Percentiles rank a stretch among this genome's conserved stretches.
Conservation (phyloP, 2,329 filamentous ascomycete genomes). For the Colletotrichum sp. region DNA sequence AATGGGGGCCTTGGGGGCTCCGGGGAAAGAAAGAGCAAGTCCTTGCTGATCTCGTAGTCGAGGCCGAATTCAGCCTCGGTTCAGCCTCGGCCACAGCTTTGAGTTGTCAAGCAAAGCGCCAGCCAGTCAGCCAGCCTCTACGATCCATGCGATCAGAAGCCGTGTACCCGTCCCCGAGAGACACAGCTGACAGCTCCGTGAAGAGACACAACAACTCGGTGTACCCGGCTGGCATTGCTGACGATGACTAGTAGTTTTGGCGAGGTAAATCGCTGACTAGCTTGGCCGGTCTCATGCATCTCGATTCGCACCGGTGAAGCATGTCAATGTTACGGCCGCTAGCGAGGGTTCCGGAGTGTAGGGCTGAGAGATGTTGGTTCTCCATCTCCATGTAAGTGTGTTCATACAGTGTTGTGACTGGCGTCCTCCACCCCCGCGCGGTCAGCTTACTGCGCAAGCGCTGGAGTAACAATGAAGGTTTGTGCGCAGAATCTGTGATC, state of each 20-base stretch:
- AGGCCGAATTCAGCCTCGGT: not conserved
- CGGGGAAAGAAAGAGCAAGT: not conserved
- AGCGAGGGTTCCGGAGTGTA: not conserved
- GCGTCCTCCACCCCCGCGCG: not conserved
- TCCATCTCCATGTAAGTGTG: not conserved
- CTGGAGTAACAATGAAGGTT: not conserved
- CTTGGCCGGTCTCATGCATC: not conserved
- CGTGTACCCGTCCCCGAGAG: not conserved
- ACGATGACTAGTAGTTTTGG: not conserved
- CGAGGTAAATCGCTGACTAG: not conserved
- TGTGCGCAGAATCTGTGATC: not conserved
- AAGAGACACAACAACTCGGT: not conserved
- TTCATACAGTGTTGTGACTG: not conserved
- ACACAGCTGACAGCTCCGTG: not conserved
- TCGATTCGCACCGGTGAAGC: not conserved
- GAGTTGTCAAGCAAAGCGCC: not conserved
- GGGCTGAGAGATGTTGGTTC: conserved; percentile 1
- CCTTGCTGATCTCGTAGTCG: not conserved
- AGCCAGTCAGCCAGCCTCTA: not conserved
- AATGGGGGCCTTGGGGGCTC: not conserved
- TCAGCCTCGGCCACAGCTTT: not conserved
- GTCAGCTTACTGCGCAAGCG: conserved; percentile 1
- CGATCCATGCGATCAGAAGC: not conserved
- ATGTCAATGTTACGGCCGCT: not conserved
- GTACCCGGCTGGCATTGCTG: not conserved